These are phyloP conservation scores for Lanmaoa pseudosensibilis DNA, from an alignment of 768 basidiomycete species.

Conservation along the genomic window DNA sequence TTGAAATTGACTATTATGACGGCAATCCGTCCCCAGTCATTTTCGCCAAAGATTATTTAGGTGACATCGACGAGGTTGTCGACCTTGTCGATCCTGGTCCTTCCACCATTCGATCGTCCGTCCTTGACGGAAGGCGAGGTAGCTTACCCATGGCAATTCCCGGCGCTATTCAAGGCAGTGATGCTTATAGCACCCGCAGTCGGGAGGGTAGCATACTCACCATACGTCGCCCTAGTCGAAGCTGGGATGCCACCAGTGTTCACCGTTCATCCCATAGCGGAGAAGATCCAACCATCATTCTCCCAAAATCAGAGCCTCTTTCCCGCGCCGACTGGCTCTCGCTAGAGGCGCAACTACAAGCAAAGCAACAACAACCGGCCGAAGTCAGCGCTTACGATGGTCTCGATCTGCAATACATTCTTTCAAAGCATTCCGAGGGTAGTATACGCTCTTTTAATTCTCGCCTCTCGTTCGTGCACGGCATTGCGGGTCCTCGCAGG, in stretches of 20 bases:
- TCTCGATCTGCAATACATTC: constrained; percentile 47
- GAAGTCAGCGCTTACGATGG: constrained; percentile 29
- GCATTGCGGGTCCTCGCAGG: background rate
- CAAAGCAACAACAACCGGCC: constrained; percentile 15
- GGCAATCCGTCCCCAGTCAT: constrained; percentile 39
- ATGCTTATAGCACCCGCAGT: constrained; percentile 38
- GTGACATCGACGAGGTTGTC: constrained; percentile 34
- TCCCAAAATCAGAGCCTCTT: constrained; percentile 49
- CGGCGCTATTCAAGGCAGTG: constrained; percentile 26
- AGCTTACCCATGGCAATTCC: constrained; percentile 66
- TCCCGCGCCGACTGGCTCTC: constrained; percentile 52
- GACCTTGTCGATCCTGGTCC: constrained; percentile 28
- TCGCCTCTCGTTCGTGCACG: constrained; percentile 20
- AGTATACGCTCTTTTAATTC: constrained; percentile 34
- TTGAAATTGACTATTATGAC: constrained; percentile 41
- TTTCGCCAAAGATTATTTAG: constrained; percentile 43
- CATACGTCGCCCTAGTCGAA: constrained; percentile 60
- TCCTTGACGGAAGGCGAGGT: constrained; percentile 41
- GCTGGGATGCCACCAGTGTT: constrained; percentile 48
- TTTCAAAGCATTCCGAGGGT: constrained; percentile 36
- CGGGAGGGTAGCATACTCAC: constrained; percentile 60
- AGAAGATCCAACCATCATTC: constrained; percentile 26
- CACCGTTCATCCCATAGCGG: constrained; percentile 20
- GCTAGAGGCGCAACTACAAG: constrained; percentile 43
- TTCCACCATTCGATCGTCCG: constrained; percentile 22